Conservation (phyloP, 2,329 filamentous ascomycete genomes). For the Curvularia sp. region DNA sequence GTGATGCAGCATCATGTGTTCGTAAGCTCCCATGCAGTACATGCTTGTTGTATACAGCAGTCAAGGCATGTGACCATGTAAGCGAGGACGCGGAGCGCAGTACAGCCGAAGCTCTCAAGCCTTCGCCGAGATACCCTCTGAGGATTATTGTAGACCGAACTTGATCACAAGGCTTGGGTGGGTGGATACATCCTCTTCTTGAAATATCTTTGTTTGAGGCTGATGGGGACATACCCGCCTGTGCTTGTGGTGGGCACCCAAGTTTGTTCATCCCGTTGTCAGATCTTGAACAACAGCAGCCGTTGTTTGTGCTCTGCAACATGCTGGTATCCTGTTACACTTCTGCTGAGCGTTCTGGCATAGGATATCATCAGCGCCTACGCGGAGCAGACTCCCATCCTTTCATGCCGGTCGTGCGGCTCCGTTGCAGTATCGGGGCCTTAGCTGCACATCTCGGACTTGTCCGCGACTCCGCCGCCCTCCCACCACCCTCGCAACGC, state of each 20-base stretch:
- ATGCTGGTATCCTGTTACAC: not conserved
- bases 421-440: not conserved
- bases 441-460: constrained; percentile 3
- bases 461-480: not conserved
- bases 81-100: not conserved
- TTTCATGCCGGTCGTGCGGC: not conserved
- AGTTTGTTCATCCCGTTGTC: not conserved
- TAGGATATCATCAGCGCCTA: not conserved
- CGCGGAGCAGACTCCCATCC: not conserved
- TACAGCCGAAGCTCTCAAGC: not conserved
- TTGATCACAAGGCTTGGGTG: not conserved
- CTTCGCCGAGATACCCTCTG: not conserved
- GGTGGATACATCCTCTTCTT: not conserved
- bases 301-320: not conserved
- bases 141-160: not conserved
- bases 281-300: not conserved
- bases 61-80: not conserved
- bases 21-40: not conserved
- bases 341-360: not conserved
- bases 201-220: not conserved
- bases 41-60: not conserved
- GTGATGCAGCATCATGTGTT: not conserved
- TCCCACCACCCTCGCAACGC: not conserved
- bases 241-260: not conserved
- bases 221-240: not conserved